Base-by-base conservation (phyloP, 2,329 filamentous ascomycete species). In the Fusarium circinatum region DNA sequence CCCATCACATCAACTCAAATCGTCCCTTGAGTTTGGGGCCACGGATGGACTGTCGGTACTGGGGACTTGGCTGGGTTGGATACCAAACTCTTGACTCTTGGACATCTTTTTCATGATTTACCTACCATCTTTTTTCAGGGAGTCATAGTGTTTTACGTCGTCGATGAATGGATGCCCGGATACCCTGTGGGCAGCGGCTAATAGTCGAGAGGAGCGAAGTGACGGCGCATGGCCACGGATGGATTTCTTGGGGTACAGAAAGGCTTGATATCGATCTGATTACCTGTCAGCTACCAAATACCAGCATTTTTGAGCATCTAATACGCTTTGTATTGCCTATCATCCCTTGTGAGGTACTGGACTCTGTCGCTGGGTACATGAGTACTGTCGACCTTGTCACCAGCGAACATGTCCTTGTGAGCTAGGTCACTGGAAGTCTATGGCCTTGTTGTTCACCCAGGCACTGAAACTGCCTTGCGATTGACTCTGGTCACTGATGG, bases 141-240 rank as follows among this genome's bases (percentile, higher is more conserved):
- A 68, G 67, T 71, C 67, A 49, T 17, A 68, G 64, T 70, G 61
- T 60, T 71, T 77, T 70, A 78, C 67, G 71, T 62, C 63, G 66
- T 78, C 65, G 71, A 78, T 78, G 76, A 78, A 74, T 76, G 62
- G 69, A 76, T 67, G 73, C 73, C 66, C 57, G 66, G 74, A 78
- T 78, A 78, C 76, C 76, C 76, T 60, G 64, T 76, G 69, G 75
- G 75, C 75, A 75, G 71, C 71, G 75, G 71, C 75, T 78, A 74
- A 77, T 77, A 70, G 75, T 75, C 68, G 58, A 63, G 56, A 63
- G 65, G 64, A 64, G 66, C 52, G 65, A 77, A 55, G 55, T 60
- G 58, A 58, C 34, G 32, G 68, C 54, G 66, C 65, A 68, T 57
- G 56, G 68, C 64, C 62, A 75, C 51, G 62, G 49, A 70, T 59